These are phyloP conservation scores for Atkinsonella hypoxylon DNA, from an alignment of 2,329 filamentous ascomycete species.

Conservation along the genomic window DNA sequence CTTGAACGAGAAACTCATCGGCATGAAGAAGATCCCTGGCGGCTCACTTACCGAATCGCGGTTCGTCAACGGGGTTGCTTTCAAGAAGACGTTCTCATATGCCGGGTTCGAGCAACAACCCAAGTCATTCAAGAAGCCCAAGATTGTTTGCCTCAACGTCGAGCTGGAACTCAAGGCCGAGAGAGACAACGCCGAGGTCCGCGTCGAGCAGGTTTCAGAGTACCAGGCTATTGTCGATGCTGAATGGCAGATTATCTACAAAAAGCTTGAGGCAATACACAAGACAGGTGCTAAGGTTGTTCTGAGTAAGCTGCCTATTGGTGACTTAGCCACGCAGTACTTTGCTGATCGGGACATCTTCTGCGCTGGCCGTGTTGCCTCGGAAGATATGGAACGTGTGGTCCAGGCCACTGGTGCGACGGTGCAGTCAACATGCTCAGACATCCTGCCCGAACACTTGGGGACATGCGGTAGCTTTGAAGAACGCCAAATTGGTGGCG, in stretches of 20 bases:
- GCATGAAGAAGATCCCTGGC: constrained; percentile 95
- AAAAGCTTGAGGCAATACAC: constrained; percentile 93
- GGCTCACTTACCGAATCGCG: constrained; percentile 92
- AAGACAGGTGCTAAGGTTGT: constrained; percentile 96
- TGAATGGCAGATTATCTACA: constrained; percentile 99
- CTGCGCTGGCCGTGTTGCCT: constrained; percentile 85
- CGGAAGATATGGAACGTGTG: constrained; percentile 91
- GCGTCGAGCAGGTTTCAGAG: constrained; percentile 95
- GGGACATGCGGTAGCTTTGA: constrained; percentile 86
- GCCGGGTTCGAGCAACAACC: constrained; percentile 99
- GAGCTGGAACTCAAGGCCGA: constrained; percentile 97
- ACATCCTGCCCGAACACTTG: constrained; percentile 80
- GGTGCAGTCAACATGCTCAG: constrained; percentile 90
- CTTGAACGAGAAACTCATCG: constrained; percentile 94
- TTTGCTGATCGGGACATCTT: constrained; percentile 98
- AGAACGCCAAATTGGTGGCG: constrained; percentile 91
- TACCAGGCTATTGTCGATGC: constrained; percentile 99
- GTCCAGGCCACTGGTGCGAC: constrained; percentile 89
- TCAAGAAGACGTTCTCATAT: constrained; percentile 99
- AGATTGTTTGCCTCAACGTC: constrained; percentile 95
- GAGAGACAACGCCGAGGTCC: constrained; percentile 97
- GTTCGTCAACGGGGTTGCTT: constrained; percentile 95
- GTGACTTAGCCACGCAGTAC: constrained; percentile 93
- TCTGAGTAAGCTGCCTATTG: constrained; percentile 92
- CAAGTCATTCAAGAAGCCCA: constrained; percentile 86